Conservation (phyloP, 768 basidiomycete genomes). For the Xerocomus spinulosus region DNA sequence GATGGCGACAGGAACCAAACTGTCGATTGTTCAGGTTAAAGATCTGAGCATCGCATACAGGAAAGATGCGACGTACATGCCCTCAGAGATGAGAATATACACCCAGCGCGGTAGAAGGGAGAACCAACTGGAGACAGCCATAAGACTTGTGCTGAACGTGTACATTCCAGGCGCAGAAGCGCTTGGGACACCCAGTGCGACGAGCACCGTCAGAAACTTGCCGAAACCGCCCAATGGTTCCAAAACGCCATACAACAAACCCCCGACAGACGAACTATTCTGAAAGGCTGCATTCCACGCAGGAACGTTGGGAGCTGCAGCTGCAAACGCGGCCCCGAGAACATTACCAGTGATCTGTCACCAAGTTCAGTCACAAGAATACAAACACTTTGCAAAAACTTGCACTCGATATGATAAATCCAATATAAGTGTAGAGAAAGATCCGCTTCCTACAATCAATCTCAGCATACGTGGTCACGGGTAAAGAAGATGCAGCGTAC, state of each 20-base stretch:
- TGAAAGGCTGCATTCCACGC: conserved; percentile 40
- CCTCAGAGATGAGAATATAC: conserved; percentile 41
- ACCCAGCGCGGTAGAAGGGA: conserved; percentile 44
- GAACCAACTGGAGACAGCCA: conserved; percentile 34
- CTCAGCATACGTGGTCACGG: not conserved
- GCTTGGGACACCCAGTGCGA: conserved; percentile 51
- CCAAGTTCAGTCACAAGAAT: not conserved
- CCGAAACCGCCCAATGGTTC: conserved; percentile 41
- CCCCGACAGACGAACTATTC: conserved; percentile 39
- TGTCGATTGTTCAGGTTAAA: conserved; percentile 9
- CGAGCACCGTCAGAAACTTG: conserved; percentile 44
- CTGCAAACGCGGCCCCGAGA: conserved; percentile 46
- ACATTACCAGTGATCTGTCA: conserved; percentile 36
- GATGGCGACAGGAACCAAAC: conserved; percentile 45
- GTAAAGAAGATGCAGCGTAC: conserved; percentile 32
- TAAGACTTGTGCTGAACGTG: conserved; percentile 45
- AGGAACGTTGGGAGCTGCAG: conserved; percentile 36
- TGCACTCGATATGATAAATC: conserved; percentile 40
- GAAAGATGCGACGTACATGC: conserved; percentile 33
- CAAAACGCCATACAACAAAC: conserved; percentile 39
- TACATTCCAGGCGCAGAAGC: conserved; percentile 60
- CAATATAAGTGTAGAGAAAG: conserved; percentile 44
- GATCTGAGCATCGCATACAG: not conserved
- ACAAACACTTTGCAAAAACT: conserved; percentile 10
- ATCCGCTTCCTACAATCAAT: conserved; percentile 30